Base-by-base conservation (phyloP, 2,329 filamentous ascomycete species). In the Grosmannia penicillata region DNA sequence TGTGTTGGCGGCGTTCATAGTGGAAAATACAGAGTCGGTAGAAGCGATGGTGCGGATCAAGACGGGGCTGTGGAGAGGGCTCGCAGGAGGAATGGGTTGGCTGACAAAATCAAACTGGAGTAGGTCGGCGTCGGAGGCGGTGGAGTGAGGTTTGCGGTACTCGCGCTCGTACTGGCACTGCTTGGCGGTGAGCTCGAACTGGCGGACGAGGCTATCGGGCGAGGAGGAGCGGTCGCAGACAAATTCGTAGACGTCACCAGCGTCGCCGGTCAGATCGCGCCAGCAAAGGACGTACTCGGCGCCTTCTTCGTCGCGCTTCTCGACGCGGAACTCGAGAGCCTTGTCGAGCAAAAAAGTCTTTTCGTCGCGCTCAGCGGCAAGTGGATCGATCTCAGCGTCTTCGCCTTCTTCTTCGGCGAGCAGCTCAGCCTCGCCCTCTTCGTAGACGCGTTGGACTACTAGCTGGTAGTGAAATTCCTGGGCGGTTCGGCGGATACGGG, bases 131-230 rank as follows among this genome's bases (percentile, higher is more conserved):
- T 86, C 78, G 8, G 84, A 85, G 2, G 91, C 91, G 35, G 77
- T 79, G 33, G 84, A 77, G 49, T 84, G 73, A 28, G 75, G 78
- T 52, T 79, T 82, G 45, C 84, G 75, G 58, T 91, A 93, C 58
- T 94, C 96, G 53, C 89, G 75, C 63, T 98, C 91, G 79, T 93
- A 98, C 59, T 98, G 91, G 56, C 91, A 95, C 72, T 95, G 79
- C 41, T 83, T 72, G 8, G 91, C 83, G 38, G 85, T 78, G 38
- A 80, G 68, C 53, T 89, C 76, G 56, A 98, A 96, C 14, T 79
- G 74, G 33, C 78, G 70, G 19, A 91, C 79, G 49, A 87, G 81
- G 11, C 78, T 77, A 28, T 67, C 57, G n/a, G 43, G 41, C 18
- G 40, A 57, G 9, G 47, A 39, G 15, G 37, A 13, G 19, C 33